Base-by-base conservation (phyloP, 305 asterid genomes). In the Andrographis paniculata region DNA sequence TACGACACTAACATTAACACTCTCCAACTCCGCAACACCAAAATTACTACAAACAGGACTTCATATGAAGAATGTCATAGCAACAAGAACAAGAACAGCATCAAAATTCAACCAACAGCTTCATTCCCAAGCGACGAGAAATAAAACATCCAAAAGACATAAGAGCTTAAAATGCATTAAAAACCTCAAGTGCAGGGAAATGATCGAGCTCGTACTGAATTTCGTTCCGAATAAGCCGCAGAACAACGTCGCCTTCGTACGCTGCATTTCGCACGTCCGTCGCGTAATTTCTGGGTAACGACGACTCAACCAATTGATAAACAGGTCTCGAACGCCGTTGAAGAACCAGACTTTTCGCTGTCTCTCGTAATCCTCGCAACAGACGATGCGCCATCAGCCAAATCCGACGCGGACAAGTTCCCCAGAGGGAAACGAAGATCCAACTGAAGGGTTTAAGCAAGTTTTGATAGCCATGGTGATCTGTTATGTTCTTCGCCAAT, bases 161-260 rank as follows among this genome's bases (percentile, higher is more conserved):
- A 10, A 20, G 4, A 7, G 13, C 38, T 6, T 2, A 33, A 33
- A 33, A n/a, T n/a, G n/a, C n/a, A n/a, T n/a, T 1, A 36, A 48
- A 67, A 7, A 82, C 98, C 96, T 73, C 44, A 48, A 66, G 19
- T 0, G 76, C 69, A 60, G 87, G 91, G 14, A 79, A 73, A 22
- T 22, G 69, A 15, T 82, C 92, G 59, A 73, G 63, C 65, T 89
- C 94, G 63, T 82, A 86, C 51, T 74, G 87, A 50, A 86, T 73
- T 61, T 89, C 95, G 45, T 61, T 69, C 11, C 96, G 79, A 57
- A 89, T 67, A 36, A 80, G 76, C 42, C 96, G 91, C 60, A 78
- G 78, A 49, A 86, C 65, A 33, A 33, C 38, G 71, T 71, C 76
- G 33, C 76, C 81, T 57, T 89, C 94, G 53, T 82, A 80, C 41